Evolutionary conservation across 129 eudicot species (phyloP), one percentile per base, ranked within the genome.

Genomic region (Cynara cardunculus): DNA sequence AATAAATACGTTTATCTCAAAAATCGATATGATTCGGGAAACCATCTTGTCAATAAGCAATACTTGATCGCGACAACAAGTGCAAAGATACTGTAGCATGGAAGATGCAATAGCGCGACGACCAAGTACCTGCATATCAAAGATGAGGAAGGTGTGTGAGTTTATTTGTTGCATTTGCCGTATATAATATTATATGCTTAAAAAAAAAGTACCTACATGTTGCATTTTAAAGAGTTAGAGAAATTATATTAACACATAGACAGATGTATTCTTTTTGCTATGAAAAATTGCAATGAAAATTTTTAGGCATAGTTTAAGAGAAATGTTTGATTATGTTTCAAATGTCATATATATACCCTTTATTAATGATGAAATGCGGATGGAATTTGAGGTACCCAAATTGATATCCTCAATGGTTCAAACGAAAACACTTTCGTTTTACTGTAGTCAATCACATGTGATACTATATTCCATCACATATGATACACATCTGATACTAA

Each of bases 61-160:
- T 89, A 80, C 78, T 93, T 93, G 31, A 82, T 26, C 32, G 77
- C 75, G 72, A 86, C 91, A 25, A 86, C 8, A 41, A 90, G 56
- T 22, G 88, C 90, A 81, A 85, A 93, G 22, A 89, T 16, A 39
- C 80, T 84, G 69, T 90, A 93, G 88, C 96, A 90, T 10, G 97
- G 97, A 49, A 90, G 61, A 87, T 93, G 97, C 87, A 90, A 44
- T 49, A 93, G 37, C 0, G 87, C 93, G 71, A 93, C 97, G 27
- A 88, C 26, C 13, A 85, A 62, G 85, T 85, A 85, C 87, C 87
- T 85, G 74, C 75, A n/a, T n/a, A n/a, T n/a, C n/a, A n/a, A n/a
- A n/a, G n/a, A n/a, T n/a, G n/a, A n/a, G n/a, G n/a, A n/a, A n/a
- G n/a, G n/a, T n/a, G n/a, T n/a, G n/a, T n/a, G n/a, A n/a, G n/a